These are phyloP conservation scores for Mrakia frigida DNA, from an alignment of 768 basidiomycete genomes.

Conservation along the genomic window DNA sequence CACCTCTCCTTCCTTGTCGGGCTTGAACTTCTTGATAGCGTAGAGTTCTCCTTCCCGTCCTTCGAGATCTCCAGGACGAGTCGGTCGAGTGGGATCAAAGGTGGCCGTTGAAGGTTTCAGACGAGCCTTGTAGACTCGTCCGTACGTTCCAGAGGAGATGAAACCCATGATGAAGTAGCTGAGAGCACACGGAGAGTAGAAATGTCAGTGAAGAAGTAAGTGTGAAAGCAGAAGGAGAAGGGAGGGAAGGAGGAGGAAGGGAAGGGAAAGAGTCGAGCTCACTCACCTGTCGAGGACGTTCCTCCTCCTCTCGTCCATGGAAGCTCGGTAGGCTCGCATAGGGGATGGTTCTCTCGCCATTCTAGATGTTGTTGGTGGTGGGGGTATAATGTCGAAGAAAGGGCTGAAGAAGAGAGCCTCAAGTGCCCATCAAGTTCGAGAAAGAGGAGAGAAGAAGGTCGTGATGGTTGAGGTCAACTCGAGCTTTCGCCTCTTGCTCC, in stretches of 20 bases:
- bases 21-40: slow-evolving; percentile 99
- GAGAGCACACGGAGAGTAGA: slow-evolving; percentile 42
- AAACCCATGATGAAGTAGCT: slow-evolving; percentile 93
- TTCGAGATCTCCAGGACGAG: slow-evolving; percentile 59
- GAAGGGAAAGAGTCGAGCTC: neutral
- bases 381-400: neutral
- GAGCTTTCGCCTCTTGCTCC: neutral
- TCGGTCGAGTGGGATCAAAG: slow-evolving; percentile 39
- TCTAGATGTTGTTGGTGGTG: neutral
- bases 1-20: slow-evolving; percentile 97
- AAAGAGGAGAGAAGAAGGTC: too few relatives aligned
- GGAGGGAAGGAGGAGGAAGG: neutral
- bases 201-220: neutral
- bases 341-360: slow-evolving; percentile 44
- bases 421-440: neutral
- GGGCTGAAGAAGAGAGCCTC: neutral
- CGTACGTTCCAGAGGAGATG: slow-evolving; percentile 97
- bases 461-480: neutral
- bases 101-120: slow-evolving; percentile 33
- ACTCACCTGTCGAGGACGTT: slow-evolving; percentile 20
- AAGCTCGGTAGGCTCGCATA: slow-evolving; percentile 78
- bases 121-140: slow-evolving; percentile 91
- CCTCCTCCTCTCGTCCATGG: slow-evolving; percentile 63
- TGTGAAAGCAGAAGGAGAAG: neutral
- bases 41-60: slow-evolving; percentile 61